phyloP scores from a whole-genome alignment of 2,329 filamentous ascomycete genomes.

The Scedosporium boydii region DNA sequence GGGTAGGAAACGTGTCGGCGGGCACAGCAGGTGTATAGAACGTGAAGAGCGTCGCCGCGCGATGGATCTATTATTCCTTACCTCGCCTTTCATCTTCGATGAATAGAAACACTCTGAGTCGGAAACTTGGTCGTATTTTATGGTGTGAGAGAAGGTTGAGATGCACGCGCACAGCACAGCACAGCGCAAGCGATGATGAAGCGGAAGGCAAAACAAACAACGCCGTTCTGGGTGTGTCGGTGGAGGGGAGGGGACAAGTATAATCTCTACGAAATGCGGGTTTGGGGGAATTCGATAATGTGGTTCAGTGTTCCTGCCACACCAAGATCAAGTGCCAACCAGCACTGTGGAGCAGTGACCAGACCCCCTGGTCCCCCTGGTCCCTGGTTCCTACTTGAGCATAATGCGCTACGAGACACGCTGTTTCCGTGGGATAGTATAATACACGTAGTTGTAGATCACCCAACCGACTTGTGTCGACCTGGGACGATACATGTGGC shows the following conservation, averaged over 20 bases:
- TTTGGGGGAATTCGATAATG: too few relatives aligned
- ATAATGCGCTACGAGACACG: too few relatives aligned
- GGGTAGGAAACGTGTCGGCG: not conserved
- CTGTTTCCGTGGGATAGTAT: too few relatives aligned
- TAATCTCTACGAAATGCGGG: not conserved
- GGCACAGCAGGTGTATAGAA: not conserved
- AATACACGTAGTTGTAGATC: too few relatives aligned
- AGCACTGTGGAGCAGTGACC: too few relatives aligned
- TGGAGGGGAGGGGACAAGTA: not conserved
- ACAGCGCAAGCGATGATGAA: not conserved
- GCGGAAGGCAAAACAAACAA: not conserved
- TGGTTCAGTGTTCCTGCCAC: too few relatives aligned
- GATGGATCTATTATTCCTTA: constrained; percentile 22
- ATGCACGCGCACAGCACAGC: constrained; percentile 8
- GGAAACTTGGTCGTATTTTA: not conserved
- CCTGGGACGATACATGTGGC: too few relatives aligned
- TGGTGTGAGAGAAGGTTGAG: not conserved
- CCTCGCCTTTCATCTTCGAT: constrained; percentile 48
- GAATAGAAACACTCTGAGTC: not conserved
- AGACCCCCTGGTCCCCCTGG: too few relatives aligned
- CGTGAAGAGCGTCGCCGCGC: not conserved
- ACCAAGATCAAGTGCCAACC: too few relatives aligned
- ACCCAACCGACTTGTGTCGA: too few relatives aligned
- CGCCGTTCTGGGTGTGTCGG: not conserved
- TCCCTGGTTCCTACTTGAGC: too few relatives aligned